A percentile compares a stretch with the other conserved stretches of the same genome.
Evolutionary conservation across 2,329 filamentous ascomycete genomes (phyloP).

Genomic region (Rachicladosporium sp.): DNA sequence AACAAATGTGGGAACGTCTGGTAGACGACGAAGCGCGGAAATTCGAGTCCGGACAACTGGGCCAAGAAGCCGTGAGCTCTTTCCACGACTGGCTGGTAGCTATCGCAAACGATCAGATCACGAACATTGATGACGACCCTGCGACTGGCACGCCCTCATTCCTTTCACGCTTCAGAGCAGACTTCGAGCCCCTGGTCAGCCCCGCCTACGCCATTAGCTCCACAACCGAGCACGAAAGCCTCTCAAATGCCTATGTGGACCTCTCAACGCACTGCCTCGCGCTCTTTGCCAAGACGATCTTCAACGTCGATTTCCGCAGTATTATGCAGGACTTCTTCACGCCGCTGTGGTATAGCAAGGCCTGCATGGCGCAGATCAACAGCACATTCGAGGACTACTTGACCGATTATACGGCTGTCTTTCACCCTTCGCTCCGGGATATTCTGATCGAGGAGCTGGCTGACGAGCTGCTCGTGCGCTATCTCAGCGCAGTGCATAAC

Average conservation of each 20-base stretch:
- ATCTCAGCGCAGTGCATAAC: constrained; percentile 77
- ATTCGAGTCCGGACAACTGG: constrained; percentile 46
- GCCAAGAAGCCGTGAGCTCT: constrained; percentile 56
- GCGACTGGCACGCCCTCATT: constrained; percentile 68
- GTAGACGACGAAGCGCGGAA: constrained; percentile 72
- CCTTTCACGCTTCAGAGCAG: constrained; percentile 71
- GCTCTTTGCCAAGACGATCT: constrained; percentile 76
- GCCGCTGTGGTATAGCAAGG: constrained; percentile 71
- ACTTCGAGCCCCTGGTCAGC: constrained; percentile 70
- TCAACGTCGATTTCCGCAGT: constrained; percentile 73
- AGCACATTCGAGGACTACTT: constrained; percentile 95
- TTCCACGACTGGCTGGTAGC: constrained; percentile 86
- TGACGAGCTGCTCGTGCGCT: constrained; percentile 78
- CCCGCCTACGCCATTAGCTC: constrained; percentile 64
- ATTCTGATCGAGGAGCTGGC: constrained; percentile 89
- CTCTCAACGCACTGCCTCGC: constrained; percentile 85
- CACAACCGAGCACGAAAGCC: constrained; percentile 56
- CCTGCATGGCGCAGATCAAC: constrained; percentile 84
- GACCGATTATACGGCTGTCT: constrained; percentile 64
- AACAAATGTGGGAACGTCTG: constrained; percentile 76
- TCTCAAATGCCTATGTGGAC: constrained; percentile 90
- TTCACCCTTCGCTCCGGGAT: constrained; percentile 78
- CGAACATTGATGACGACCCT: constrained; percentile 76
- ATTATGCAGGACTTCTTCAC: constrained; percentile 89
- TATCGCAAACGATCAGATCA: constrained; percentile 96